Base-by-base conservation (phyloP, 2,329 filamentous ascomycete genomes). In the Fusarium sp. region DNA sequence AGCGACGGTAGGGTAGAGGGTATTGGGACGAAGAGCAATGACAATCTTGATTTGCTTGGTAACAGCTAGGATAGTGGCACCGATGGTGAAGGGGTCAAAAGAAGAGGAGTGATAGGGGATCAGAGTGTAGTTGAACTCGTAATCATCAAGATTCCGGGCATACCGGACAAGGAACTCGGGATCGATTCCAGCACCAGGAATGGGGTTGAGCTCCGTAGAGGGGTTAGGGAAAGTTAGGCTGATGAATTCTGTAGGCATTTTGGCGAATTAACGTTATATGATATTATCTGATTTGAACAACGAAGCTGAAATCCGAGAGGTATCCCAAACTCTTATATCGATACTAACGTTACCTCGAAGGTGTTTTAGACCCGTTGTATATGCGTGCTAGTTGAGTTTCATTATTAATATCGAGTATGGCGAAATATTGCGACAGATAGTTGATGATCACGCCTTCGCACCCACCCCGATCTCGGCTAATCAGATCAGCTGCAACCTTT, bases 11-110 rank as follows among this genome's bases (percentile, higher is more conserved):
- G 89, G 89, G 74, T 89, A 90, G 12, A 90, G 76, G 0, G 75
- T 77, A 81, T 91, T 91, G 35, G 89, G 88, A 3, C 88, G 85
- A 6, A 90, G 84, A 6, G 89, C 88, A 64, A 90, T 89, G 76
- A 90, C 89, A 66, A 90, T 81, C 72, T 87, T 90, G 74, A 91
- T 79, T 33, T 90, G 85, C 72, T 89, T 89, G 57, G 89, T 90
- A 44, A 81, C 83, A 0, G 88, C 79, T 0, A 85, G 84, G 63
- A 91, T 89, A 19, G 87, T 89, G 0, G 89, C 87, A 27, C 87
- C 89, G 16, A 87, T 83, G 10, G 88, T 90, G 79, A 86, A 90
- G 4, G 75, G 75, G 48, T 77, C 75, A 46, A 70, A 76, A 10
- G 66, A 86, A 5, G 83, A 84, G 0, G 88, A 89, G 56, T 85